These are phyloP conservation scores for Hypholoma sublateritium DNA, from an alignment of 768 basidiomycete species.

Conservation along the genomic window DNA sequence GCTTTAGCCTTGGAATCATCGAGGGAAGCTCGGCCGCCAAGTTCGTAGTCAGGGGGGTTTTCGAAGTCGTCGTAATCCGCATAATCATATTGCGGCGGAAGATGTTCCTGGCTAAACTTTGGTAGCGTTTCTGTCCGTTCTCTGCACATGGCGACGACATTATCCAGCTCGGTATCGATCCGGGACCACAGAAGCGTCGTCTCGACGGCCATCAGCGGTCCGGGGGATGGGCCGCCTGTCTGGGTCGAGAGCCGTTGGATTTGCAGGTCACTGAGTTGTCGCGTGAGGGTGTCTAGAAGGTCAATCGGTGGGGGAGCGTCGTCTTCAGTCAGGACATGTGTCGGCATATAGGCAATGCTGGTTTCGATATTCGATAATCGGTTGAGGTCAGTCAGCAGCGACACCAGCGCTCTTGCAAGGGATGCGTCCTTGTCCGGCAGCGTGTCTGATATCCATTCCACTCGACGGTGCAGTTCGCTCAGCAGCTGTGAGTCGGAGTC, in stretches of 20 bases:
- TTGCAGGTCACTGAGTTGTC: constrained; percentile 69
- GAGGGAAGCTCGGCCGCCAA: constrained; percentile 31
- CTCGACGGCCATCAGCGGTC: constrained; percentile 46
- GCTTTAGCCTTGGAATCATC: constrained; percentile 35
- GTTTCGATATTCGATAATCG: constrained; percentile 52
- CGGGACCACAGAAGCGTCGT: constrained; percentile 69
- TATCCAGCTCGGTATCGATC: constrained; percentile 74
- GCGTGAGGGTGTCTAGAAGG: constrained; percentile 60
- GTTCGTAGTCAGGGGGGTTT: constrained; percentile 59
- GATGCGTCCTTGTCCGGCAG: constrained; percentile 51
- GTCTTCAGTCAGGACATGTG: constrained; percentile 13
- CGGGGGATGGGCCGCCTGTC: constrained; percentile 39
- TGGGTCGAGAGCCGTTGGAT: constrained; percentile 46
- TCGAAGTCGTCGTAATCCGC: constrained; percentile 53
- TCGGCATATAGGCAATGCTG: constrained; percentile 14
- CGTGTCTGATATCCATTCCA: constrained; percentile 46
- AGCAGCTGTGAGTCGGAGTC: constrained; percentile 53
- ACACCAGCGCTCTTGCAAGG: constrained; percentile 67
- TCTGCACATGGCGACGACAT: constrained; percentile 64
- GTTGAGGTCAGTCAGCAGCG: constrained; percentile 67
- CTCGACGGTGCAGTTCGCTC: constrained; percentile 55
- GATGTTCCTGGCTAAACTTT: constrained; percentile 34
- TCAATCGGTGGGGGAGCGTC: constrained; percentile 34
- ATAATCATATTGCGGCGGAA: constrained; percentile 48
- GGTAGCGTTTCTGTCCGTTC: constrained; percentile 46